Base-by-base conservation (phyloP, 192 early-diverging fungal species). In the Rhizophagus clarus region DNA sequence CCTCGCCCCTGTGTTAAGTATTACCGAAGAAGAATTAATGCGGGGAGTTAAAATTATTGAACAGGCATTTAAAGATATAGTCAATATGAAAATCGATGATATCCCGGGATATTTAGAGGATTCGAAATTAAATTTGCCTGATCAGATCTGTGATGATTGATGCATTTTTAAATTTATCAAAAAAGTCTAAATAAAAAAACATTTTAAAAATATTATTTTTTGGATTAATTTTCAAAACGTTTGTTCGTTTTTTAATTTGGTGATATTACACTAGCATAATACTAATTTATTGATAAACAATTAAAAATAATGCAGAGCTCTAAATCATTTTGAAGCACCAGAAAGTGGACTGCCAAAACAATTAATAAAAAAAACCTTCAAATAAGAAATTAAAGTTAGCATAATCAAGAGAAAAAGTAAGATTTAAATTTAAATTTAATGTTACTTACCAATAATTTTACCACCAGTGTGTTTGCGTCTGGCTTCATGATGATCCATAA, bases 401-500 rank as follows among this genome's bases (percentile, higher is more conserved):
- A 45, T 45, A 45, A 45, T 45, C 2, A 12, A 45, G 9, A 11
- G 37, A 40, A 40, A 40, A 45, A 45, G 12, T 45, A 4, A 45
- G 11, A 12, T 56, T 20, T 56, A 56, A 56, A 56, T 40, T 40
- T 64, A 26, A 28, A 10, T n/a, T 4, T 62, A 62, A 29, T 64
- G 24, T 42, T n/a, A n/a, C 67, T 24, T 8, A 83, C 96, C 97
- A 80, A 98, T 93, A 89, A 98, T 93, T 92, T 98, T 97, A 82
- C 98, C 98, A 93, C 96, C 98, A 86, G 93, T 90, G 87, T 97
- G 95, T 90, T 96, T 96, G 80, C 94, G 89, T 93, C 97, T 94
- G 79, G 96, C 96, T 91, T 99, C 97, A 85, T 96, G 95, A 89
- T 98, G 97, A 91, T 99, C 98, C 94, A 99, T 99, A 88, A 99